Conservation (phyloP, 768 basidiomycete species). For the Asterophora parasitica region DNA sequence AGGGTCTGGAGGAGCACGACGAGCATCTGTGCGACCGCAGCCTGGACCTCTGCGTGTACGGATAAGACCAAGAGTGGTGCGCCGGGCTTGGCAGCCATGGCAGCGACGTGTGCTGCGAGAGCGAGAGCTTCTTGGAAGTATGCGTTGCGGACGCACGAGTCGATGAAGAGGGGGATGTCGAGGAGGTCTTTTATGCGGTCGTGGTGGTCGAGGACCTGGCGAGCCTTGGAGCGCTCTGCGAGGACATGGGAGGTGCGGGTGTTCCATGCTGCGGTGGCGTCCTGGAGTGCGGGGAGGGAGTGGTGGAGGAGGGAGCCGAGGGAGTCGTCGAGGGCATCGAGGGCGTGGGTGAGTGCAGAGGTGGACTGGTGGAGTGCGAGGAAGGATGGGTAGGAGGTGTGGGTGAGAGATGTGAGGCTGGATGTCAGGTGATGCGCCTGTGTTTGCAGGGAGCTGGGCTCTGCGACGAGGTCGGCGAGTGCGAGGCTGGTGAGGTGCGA, state of each 20-base stretch:
- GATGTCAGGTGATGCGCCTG: slow-evolving; percentile 85
- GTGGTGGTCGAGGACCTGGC: slow-evolving; percentile 88
- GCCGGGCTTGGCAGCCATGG: slow-evolving; percentile 39
- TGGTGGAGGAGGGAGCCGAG: slow-evolving; percentile 61
- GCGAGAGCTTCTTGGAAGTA: slow-evolving; percentile 91
- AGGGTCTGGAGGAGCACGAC: slow-evolving; percentile 73
- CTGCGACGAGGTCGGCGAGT: slow-evolving; percentile 61
- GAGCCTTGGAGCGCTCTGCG: slow-evolving; percentile 66
- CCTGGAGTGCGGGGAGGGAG: slow-evolving; percentile 75
- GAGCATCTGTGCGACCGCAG: slow-evolving; percentile 69
- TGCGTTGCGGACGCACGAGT: slow-evolving; percentile 90
- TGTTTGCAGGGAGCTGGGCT: slow-evolving; percentile 74
- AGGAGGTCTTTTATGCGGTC: slow-evolving; percentile 90
- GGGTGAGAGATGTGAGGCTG: slow-evolving; percentile 84
- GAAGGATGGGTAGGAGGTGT: slow-evolving; percentile 89
- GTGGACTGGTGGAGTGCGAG: slow-evolving; percentile 83
- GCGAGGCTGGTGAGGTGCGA: slow-evolving; percentile 59
- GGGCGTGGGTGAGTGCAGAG: slow-evolving; percentile 63
- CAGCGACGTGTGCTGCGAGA: slow-evolving; percentile 65
- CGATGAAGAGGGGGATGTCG: slow-evolving; percentile 85
- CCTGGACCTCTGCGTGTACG: slow-evolving; percentile 61
- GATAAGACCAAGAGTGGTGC: slow-evolving; percentile 52
- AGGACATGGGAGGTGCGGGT: slow-evolving; percentile 72
- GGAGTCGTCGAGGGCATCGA: slow-evolving; percentile 70
- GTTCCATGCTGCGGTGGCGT: slow-evolving; percentile 66